phyloP scores from a whole-genome alignment of 352 stramenopile genomes.

The Phytophthora citrophthora region DNA sequence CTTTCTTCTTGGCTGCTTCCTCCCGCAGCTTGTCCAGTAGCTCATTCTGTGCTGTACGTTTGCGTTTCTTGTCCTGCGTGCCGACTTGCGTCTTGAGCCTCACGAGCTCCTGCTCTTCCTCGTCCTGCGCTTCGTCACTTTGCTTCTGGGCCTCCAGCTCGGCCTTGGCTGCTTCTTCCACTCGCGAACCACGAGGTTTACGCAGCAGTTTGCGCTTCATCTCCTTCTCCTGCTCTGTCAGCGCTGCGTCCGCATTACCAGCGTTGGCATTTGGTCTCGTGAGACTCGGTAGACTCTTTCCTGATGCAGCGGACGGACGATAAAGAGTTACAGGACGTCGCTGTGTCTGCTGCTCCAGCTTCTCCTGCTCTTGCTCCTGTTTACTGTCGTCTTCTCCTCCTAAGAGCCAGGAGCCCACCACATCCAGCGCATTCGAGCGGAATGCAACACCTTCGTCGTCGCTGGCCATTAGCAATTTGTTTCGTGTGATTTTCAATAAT shows the following conservation, averaged over 20 bases:
- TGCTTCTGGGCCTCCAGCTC: slow-evolving; percentile 38
- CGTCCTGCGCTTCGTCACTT: slow-evolving; percentile 47
- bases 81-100: slow-evolving; percentile 35
- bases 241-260: slow-evolving; percentile 11
- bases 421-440: slow-evolving; percentile 55
- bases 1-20: slow-evolving; percentile 67
- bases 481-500: slow-evolving; percentile 8
- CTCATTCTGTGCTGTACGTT: slow-evolving; percentile 70
- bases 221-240: slow-evolving; percentile 70
- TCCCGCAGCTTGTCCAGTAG: slow-evolving; percentile 72
- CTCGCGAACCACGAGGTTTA: slow-evolving; percentile 46
- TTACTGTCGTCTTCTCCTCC: slow-evolving; percentile 30
- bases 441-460: slow-evolving; percentile 68
- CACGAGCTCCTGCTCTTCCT: slow-evolving; percentile 70
- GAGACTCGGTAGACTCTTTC: slow-evolving; percentile 36
- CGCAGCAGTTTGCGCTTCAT: slow-evolving; percentile 80
- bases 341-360: slow-evolving; percentile 14
- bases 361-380: slow-evolving; percentile 11
- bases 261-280: slow-evolving; percentile 26
- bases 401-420: slow-evolving; percentile 72
- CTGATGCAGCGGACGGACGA: slow-evolving; percentile 40
- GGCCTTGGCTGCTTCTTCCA: slow-evolving; percentile 42
- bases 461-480: slow-evolving; percentile 17
- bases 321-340: slow-evolving; percentile 58
- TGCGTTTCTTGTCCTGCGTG: slow-evolving; percentile 59